Evolutionary conservation across 352 stramenopile genomes (phyloP).

Genomic region (Pythium brassicae): DNA sequence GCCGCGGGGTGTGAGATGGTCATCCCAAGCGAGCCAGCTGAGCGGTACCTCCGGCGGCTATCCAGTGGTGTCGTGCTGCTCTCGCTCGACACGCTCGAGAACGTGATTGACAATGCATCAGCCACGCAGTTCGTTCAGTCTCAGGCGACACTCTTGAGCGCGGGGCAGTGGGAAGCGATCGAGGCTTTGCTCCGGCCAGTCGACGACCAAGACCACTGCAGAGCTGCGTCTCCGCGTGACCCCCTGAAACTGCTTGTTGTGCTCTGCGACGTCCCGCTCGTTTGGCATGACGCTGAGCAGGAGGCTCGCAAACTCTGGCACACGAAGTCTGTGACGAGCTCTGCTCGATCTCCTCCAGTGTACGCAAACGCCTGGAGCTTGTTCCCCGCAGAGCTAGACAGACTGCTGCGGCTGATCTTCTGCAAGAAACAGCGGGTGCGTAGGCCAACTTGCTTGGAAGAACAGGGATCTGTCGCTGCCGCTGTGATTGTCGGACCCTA

Average conservation of each 20-base stretch:
- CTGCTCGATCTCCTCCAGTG: neutral
- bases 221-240: neutral
- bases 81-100: constrained; percentile 41
- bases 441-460: neutral
- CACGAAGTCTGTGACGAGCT: constrained; percentile 1
- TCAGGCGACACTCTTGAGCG: constrained; percentile 24
- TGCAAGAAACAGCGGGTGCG: constrained; percentile 24
- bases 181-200: constrained; percentile 15
- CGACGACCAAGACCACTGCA: neutral
- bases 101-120: constrained; percentile 8
- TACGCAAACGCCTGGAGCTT: constrained; percentile 24
- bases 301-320: constrained; percentile 16
- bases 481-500: neutral
- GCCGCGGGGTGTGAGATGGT: constrained; percentile 19
- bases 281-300: constrained; percentile 23
- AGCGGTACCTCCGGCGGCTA: constrained; percentile 25
- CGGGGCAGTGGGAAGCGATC: constrained; percentile 30
- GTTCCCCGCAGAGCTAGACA: constrained; percentile 33
- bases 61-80: constrained; percentile 22
- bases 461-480: neutral
- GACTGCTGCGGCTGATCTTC: constrained; percentile 35
- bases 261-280: constrained; percentile 50
- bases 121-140: constrained; percentile 19
- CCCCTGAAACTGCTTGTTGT: constrained; percentile 27
- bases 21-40: constrained; percentile 5